Percentiles rank a stretch among this genome's conserved stretches.
Conservation (phyloP, 768 basidiomycete species). For the Russula brevipes region DNA sequence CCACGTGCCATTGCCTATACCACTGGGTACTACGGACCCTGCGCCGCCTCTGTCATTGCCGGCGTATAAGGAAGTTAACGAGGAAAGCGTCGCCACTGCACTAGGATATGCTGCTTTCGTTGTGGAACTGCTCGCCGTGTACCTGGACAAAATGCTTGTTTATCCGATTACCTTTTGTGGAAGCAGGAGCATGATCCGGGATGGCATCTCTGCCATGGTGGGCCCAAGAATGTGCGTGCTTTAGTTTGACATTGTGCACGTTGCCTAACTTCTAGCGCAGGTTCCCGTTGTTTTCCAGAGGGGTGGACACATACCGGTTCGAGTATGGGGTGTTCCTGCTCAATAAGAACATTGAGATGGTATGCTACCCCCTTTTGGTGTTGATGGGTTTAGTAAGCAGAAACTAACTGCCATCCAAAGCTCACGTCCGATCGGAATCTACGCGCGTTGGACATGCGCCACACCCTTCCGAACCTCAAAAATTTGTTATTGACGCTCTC, state of each 20-base stretch:
- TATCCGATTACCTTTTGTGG: constrained; percentile 91
- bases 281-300: constrained; percentile 92
- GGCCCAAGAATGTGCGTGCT: constrained; percentile 82
- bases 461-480: constrained; percentile 95
- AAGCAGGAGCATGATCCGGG: constrained; percentile 85
- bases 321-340: constrained; percentile 96
- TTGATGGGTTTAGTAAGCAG: background rate
- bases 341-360: constrained; percentile 97
- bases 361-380: constrained; percentile 33
- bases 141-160: constrained; percentile 67
- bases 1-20: constrained; percentile 86
- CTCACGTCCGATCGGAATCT: constrained; percentile 89
- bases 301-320: constrained; percentile 94
- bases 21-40: constrained; percentile 64
- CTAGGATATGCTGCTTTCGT: constrained; percentile 88
- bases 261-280: constrained; percentile 38
- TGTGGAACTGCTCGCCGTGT: constrained; percentile 73
- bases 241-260: background rate
- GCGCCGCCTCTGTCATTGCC: constrained; percentile 73
- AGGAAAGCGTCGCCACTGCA: constrained; percentile 83
- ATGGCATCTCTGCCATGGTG: constrained; percentile 91
- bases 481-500: constrained; percentile 84
- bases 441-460: constrained; percentile 86
- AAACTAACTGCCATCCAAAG: constrained; percentile 37
- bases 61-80: constrained; percentile 66